phyloP scores from a whole-genome alignment of 1,284 basidiomycete genomes.

The Cutaneotrichosporon arboriforme region DNA sequence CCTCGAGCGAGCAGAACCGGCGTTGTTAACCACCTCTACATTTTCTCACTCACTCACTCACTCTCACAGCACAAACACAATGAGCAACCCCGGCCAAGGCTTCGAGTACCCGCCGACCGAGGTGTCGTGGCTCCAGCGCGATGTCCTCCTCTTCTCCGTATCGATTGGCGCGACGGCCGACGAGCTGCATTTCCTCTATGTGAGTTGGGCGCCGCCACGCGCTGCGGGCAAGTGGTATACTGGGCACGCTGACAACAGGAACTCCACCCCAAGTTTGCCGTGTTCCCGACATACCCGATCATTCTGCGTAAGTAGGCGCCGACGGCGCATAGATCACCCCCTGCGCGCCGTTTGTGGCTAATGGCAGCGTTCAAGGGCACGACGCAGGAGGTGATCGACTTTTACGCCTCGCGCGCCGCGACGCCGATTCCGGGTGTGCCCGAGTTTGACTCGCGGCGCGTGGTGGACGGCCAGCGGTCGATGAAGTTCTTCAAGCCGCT shows the following conservation, averaged over 20 bases:
- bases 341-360: neutral
- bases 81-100: constrained; percentile 13
- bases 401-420: constrained; percentile 12
- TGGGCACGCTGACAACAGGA: constrained; percentile 5
- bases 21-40: neutral
- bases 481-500: constrained; percentile 16
- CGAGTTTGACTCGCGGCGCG: constrained; percentile 16
- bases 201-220: neutral
- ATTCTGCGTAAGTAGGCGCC: constrained; percentile 11
- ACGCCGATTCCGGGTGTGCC: constrained; percentile 15
- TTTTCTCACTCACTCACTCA: neutral
- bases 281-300: constrained; percentile 20
- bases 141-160: constrained; percentile 18
- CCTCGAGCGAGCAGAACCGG: too few relatives aligned
- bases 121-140: constrained; percentile 17
- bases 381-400: constrained; percentile 17
- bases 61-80: neutral
- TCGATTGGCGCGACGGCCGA: constrained; percentile 18
- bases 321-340: neutral
- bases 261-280: constrained; percentile 18
- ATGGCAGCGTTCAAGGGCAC: constrained; percentile 14
- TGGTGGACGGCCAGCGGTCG: constrained; percentile 18
- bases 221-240: neutral
- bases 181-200: constrained; percentile 20
- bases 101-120: constrained; percentile 15